A percentile compares a stretch with the other conserved stretches of the same genome.
phyloP scores from a whole-genome alignment of 2,329 filamentous ascomycete genomes.

The Pseudogymnoascus sp. region DNA sequence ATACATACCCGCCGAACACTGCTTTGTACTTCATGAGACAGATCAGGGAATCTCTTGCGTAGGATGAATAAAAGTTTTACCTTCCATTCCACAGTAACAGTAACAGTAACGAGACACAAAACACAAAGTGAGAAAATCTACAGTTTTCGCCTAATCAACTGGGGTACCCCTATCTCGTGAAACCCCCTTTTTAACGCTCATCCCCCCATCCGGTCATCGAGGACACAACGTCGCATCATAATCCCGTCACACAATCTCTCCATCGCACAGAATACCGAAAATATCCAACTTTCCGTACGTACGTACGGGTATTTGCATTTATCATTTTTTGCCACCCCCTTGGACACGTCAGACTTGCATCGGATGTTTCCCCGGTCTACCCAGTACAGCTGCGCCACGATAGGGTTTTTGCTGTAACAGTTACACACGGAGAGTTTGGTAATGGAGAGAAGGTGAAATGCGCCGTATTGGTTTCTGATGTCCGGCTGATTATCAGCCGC shows the following conservation, averaged over 20 bases:
- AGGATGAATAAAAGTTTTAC: not conserved
- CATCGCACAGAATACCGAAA: not conserved
- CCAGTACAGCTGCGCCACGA: not conserved
- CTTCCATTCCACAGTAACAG: not conserved
- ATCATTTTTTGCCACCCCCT: not conserved
- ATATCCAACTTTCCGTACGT: not conserved
- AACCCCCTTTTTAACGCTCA: not conserved
- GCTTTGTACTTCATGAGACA: no score
- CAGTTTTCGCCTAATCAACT: not conserved
- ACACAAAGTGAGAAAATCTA: not conserved
- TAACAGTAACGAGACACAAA: not conserved
- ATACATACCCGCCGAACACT: no score
- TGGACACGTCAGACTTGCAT: not conserved
- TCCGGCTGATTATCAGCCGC: not conserved
- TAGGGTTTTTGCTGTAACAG: not conserved
- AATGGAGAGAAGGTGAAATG: not conserved
- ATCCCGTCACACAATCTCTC: not conserved
- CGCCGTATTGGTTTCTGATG: not conserved
- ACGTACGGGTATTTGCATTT: not conserved
- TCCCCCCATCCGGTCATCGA: not conserved
- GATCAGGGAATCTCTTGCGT: not conserved
- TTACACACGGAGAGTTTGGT: not conserved
- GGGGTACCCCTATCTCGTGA: not conserved
- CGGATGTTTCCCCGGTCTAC: not conserved
- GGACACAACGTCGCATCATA: not conserved